Conservation (phyloP, 305 asterid genomes). For the Fraxinus floribunda region DNA sequence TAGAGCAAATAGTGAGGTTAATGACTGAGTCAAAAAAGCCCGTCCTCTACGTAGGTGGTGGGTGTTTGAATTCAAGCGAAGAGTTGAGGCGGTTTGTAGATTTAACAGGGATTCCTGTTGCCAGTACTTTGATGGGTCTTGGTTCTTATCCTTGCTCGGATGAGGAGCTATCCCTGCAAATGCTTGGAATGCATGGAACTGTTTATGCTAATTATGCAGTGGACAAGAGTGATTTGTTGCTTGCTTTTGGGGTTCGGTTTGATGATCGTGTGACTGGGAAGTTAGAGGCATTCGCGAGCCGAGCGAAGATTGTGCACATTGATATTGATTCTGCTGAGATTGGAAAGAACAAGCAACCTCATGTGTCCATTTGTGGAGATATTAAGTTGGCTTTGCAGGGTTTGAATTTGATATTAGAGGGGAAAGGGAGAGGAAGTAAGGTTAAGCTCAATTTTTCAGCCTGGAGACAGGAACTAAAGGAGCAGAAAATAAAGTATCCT, state of each 20-base stretch:
- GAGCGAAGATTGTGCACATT: neutral
- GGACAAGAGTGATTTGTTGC: neutral
- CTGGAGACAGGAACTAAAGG: neutral
- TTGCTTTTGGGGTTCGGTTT: neutral
- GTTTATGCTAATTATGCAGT: neutral
- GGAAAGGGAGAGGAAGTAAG: neutral
- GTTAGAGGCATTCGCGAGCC: neutral
- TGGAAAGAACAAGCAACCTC: neutral
- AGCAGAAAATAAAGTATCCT: neutral
- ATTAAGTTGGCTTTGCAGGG: neutral
- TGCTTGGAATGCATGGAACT: neutral
- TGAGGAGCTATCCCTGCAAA: neutral
- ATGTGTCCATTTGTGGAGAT: neutral
- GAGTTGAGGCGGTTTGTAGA: neutral
- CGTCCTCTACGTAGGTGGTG: neutral
- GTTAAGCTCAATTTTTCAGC: neutral
- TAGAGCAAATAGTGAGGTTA: neutral
- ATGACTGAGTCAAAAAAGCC: neutral
- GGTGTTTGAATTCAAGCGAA: neutral
- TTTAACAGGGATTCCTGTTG: neutral
- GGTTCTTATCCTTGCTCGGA: neutral
- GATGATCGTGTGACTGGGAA: neutral
- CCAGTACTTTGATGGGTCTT: neutral
- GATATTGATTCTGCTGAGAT: neutral
- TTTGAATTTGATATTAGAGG: neutral